Percentiles rank a stretch among this genome's conserved stretches.
Conservation (phyloP, 2,329 filamentous ascomycete genomes). For the Penicillium crustosum region DNA sequence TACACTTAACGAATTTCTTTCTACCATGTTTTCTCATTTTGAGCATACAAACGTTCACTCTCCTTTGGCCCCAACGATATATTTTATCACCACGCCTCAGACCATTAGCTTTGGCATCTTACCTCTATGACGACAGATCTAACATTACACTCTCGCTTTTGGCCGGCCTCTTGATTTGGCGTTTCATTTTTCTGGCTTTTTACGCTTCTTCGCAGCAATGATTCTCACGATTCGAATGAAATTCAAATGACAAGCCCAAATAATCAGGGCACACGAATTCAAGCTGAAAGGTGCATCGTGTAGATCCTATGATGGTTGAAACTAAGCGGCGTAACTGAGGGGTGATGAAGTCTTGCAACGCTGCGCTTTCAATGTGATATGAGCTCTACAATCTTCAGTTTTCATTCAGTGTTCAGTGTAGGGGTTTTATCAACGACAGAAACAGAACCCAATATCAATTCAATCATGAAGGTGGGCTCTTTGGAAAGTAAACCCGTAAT, state of each 20-base stretch:
- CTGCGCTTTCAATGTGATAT: too few relatives aligned
- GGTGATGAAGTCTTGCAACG: too few relatives aligned
- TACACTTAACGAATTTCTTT: not conserved
- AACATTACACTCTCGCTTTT: not conserved
- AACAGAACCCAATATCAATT: not conserved
- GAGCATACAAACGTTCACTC: not conserved
- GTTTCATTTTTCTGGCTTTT: not conserved
- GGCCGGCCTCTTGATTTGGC: not conserved
- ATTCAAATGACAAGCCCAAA: not conserved
- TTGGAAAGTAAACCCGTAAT: slow-evolving; percentile 30
- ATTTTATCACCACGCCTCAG: not conserved
- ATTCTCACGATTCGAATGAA: not conserved
- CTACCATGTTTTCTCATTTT: not conserved
- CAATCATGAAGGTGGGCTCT: slow-evolving; percentile 16
- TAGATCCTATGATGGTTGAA: not conserved
- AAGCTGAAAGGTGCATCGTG: not conserved
- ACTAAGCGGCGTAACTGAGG: not conserved
- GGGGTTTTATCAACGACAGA: not conserved
- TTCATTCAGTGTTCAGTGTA: too few relatives aligned
- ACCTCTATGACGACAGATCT: not conserved
- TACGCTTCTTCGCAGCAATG: not conserved
- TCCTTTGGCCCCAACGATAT: not conserved
- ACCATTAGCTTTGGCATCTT: not conserved
- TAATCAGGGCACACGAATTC: not conserved
- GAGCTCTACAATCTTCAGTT: too few relatives aligned